Percentiles rank a stretch among this genome's conserved stretches.
phyloP scores from a whole-genome alignment of 106 monocot species.

The Platanthera guangdongensis region DNA sequence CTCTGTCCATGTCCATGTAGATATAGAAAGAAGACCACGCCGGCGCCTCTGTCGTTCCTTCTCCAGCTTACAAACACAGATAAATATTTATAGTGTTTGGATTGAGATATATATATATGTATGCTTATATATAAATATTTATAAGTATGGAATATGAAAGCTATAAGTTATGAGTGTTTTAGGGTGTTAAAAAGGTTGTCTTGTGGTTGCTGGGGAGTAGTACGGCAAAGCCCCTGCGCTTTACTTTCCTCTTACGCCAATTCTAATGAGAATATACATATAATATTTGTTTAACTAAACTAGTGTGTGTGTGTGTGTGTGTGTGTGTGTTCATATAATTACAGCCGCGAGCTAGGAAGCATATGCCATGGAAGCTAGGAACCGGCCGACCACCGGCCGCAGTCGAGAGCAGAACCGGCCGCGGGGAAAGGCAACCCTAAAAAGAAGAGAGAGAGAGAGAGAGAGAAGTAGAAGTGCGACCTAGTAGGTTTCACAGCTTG shows the following conservation, averaged over 20 bases:
- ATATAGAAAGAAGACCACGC: too few relatives aligned
- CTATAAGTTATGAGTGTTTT: too few relatives aligned
- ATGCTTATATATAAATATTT: too few relatives aligned
- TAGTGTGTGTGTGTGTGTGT: too few relatives aligned
- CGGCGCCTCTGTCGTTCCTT: too few relatives aligned
- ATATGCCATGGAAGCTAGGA: too few relatives aligned
- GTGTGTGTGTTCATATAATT: background rate
- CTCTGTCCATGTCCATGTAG: background rate
- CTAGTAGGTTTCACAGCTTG: background rate
- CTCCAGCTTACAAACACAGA: too few relatives aligned
- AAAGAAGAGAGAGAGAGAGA: background rate
- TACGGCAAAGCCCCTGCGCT: background rate
- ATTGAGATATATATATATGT: too few relatives aligned
- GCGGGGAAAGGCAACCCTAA: background rate
- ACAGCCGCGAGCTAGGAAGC: too few relatives aligned
- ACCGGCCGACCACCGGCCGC: background rate
- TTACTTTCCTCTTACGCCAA: conserved; percentile 8
- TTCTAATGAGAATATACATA: background rate
- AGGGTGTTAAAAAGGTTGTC: too few relatives aligned
- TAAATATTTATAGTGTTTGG: background rate
- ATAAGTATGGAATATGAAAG: too few relatives aligned
- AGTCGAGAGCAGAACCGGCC: background rate
- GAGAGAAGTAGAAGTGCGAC: background rate
- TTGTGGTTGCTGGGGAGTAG: background rate
- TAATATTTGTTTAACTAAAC: background rate